phyloP scores from a whole-genome alignment of 805 yeast genomes.

The Sugiyamaella valdiviana region DNA sequence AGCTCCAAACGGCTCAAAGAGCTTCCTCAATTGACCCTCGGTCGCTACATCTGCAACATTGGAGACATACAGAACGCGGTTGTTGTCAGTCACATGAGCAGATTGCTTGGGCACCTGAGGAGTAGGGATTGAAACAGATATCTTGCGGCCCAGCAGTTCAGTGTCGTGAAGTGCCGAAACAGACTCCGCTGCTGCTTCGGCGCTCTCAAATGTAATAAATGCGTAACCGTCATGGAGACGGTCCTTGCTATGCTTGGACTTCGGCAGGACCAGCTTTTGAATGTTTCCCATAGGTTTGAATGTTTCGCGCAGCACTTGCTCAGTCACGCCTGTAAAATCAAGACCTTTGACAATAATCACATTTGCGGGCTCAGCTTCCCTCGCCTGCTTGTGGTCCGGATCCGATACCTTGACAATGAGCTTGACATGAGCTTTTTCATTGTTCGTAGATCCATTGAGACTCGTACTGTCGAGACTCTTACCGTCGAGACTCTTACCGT shows the following conservation, averaged over 20 bases:
- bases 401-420: constrained; percentile 58
- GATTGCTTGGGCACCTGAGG: neutral
- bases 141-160: constrained; percentile 40
- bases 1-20: constrained; percentile 15
- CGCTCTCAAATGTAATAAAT: constrained; percentile 45
- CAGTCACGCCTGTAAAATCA: constrained; percentile 40
- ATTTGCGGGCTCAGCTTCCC: constrained; percentile 45
- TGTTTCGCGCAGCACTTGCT: constrained; percentile 34
- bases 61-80: constrained; percentile 10
- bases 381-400: constrained; percentile 40
- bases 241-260: constrained; percentile 30
- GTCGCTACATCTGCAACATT: constrained; percentile 17
- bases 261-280: constrained; percentile 47
- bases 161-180: constrained; percentile 42
- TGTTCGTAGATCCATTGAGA: neutral
- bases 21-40: constrained; percentile 8
- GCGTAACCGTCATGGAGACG: constrained; percentile 57
- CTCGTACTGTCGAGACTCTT: too few species aligned
- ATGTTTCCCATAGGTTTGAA: constrained; percentile 50
- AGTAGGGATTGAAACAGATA: constrained; percentile 46
- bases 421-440: constrained; percentile 26
- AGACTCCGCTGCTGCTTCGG: constrained; percentile 39
- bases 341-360: constrained; percentile 53
- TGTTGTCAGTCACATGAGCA: neutral
- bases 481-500: constrained; percentile 37